phyloP scores from a whole-genome alignment of 495 filamentous ascomycete genomes.

The Acidiella bohemica region DNA sequence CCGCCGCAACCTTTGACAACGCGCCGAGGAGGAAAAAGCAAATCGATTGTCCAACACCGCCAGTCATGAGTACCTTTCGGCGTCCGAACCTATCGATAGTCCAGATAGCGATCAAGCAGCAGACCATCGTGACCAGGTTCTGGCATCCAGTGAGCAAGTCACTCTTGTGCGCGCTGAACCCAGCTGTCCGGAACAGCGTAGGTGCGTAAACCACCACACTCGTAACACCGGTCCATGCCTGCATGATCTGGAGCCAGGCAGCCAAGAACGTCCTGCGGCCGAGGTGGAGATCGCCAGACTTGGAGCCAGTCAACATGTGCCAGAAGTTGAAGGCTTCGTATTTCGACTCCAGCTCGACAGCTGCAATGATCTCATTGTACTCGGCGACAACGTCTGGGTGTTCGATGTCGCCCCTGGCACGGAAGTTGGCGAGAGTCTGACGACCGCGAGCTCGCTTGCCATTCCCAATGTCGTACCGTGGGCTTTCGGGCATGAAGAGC shows the following conservation, averaged over 20 bases:
- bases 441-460: conserved; percentile 21
- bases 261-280: conserved; percentile 51
- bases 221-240: conserved; percentile 59
- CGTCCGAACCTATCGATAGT: conserved; percentile 50
- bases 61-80: conserved; percentile 52
- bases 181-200: conserved; percentile 53
- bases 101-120: conserved; percentile 49
- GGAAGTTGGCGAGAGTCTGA: conserved; percentile 45
- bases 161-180: conserved; percentile 41
- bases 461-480: conserved; percentile 13
- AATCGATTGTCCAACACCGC: conserved; percentile 45
- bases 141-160: conserved; percentile 52
- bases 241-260: conserved; percentile 58
- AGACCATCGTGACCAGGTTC: conserved; percentile 49
- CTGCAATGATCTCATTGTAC: conserved; percentile 46
- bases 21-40: conserved; percentile 47
- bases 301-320: conserved; percentile 48
- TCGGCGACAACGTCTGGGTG: conserved; percentile 41
- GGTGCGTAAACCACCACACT: conserved; percentile 52
- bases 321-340: conserved; percentile 41
- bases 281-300: conserved; percentile 47
- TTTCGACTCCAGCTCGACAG: conserved; percentile 43
- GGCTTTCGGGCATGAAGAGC: conserved; percentile 14
- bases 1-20: conserved; percentile 38
- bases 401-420: conserved; percentile 47